A percentile compares a stretch with the other conserved stretches of the same genome.
These are phyloP conservation scores for Apostasia ramifera DNA, from an alignment of 106 monocot species.

Conservation along the genomic window DNA sequence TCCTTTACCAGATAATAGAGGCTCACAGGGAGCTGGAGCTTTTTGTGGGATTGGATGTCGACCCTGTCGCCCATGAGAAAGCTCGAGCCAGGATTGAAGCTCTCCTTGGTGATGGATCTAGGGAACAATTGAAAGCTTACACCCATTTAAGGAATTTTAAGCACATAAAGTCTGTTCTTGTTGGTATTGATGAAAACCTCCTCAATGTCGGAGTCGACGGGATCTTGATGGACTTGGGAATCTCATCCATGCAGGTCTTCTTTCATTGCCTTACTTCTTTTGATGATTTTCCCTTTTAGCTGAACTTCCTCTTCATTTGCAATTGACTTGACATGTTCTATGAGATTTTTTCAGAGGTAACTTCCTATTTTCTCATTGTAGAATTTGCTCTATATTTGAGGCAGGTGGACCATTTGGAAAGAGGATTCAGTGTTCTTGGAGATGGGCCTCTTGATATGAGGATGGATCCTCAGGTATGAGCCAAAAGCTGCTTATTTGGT, in stretches of 20 bases:
- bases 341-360: constrained; percentile 3
- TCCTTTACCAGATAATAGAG: constrained; percentile 48
- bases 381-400: not conserved
- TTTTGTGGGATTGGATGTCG: constrained; percentile 77
- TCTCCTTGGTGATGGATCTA: constrained; percentile 8
- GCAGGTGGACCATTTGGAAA: constrained; percentile 58
- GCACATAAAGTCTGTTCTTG: constrained; percentile 64
- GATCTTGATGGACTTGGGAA: constrained; percentile 87
- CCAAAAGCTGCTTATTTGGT: not conserved
- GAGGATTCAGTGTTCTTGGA: constrained; percentile 80
- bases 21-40: constrained; percentile 68
- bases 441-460: constrained; percentile 97
- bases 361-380: constrained; percentile 3
- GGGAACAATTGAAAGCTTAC: constrained; percentile 32
- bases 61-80: constrained; percentile 54
- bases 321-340: not conserved
- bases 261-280: too few species aligned
- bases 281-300: too few species aligned
- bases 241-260: constrained; percentile 95
- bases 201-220: constrained; percentile 47
- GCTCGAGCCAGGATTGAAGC: constrained; percentile 34
- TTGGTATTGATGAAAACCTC: constrained; percentile 22
- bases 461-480: constrained; percentile 82
- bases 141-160: constrained; percentile 67
- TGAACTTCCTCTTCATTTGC: too few species aligned